phyloP scores from a whole-genome alignment of 352 stramenopile species.

The Globisporangium rhizosaccharum region DNA sequence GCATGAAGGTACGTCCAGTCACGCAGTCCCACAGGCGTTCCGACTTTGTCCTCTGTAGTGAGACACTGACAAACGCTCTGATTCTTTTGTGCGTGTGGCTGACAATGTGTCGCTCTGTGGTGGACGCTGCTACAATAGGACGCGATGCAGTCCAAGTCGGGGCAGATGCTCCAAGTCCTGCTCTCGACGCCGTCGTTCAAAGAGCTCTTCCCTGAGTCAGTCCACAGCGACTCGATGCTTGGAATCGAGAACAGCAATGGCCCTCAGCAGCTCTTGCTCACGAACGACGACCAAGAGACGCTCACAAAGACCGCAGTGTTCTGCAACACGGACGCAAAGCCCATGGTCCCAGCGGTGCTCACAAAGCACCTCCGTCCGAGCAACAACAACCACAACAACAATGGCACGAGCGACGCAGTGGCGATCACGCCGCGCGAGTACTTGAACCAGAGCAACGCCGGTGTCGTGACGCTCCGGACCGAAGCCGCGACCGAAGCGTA shows the following conservation, averaged over 20 bases:
- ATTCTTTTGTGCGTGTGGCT: background rate
- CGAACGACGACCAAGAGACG: slow-evolving; percentile 62
- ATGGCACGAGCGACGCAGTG: slow-evolving; percentile 30
- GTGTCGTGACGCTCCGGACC: slow-evolving; percentile 60
- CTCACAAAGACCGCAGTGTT: slow-evolving; percentile 71
- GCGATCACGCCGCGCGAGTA: slow-evolving; percentile 58
- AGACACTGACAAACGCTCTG: background rate
- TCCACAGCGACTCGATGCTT: slow-evolving; percentile 23
- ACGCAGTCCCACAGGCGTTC: background rate
- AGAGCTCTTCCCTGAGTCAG: slow-evolving; percentile 51
- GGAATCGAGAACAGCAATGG: slow-evolving; percentile 27
- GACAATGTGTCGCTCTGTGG: too few species aligned
- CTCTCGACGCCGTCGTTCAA: slow-evolving; percentile 81
- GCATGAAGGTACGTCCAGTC: slow-evolving; percentile 44
- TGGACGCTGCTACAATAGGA: slow-evolving; percentile 22
- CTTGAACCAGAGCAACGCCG: slow-evolving; percentile 67
- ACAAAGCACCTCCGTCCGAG: slow-evolving; percentile 18
- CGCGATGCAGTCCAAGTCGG: slow-evolving; percentile 79
- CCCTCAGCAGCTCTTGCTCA: slow-evolving; percentile 51
- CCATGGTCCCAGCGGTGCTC: slow-evolving; percentile 59
- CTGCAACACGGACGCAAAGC: slow-evolving; percentile 57
- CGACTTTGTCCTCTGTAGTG: background rate
- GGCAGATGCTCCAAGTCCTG: slow-evolving; percentile 78
- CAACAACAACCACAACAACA: slow-evolving; percentile 36
- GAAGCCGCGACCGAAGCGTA: slow-evolving; percentile 55